Base-by-base conservation (phyloP, 352 stramenopile genomes). In the Phytophthora agathidicida region DNA sequence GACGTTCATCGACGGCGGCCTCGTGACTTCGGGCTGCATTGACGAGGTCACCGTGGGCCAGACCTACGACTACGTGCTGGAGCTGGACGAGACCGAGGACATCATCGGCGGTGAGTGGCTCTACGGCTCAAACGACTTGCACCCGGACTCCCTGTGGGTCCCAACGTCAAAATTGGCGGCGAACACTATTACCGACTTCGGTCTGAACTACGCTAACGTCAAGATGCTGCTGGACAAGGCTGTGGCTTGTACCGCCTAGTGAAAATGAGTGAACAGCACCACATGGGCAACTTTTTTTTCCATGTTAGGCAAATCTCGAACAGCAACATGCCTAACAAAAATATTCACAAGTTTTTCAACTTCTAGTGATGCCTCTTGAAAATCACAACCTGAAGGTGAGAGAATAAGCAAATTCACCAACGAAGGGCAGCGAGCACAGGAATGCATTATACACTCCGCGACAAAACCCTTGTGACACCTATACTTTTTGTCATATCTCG, bases 131-230 rank as follows among this genome's bases (percentile, higher is more conserved):
- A 46, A 56, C 14, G 43, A 54, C 9, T 24, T 55, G 42, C 64
- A 72, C 41, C 61, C 61, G 7, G 61, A 71, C 19, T 71, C 66
- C 46, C 27, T 71, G 17, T 71, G 61, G 61, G 36, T 71, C 17
- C 5, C 38, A 3, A 60, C 41, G 24, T 16, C 16, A 3, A 60
- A 57, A 24, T 50, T 59, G 2, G 33, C 26, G 19, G 43, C 28
- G 3, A 24, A 60, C 31, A 51, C 39, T 10, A 51, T 73, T 13
- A 62, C 64, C 8, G 42, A 22, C 24, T 17, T 71, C 17, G 62
- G 62, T 23, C 38, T 71, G 26, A 67, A 45, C 37, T 68, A 70
- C 42, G 49, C 44, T 3, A 23, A 63, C 10, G 62, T 67, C 26
- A 42, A 8, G 9, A 42, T 53, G 38, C 33, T 71, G 36, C n/a